phyloP scores from a whole-genome alignment of 352 stramenopile genomes.

The Thalassiosira hispida region DNA sequence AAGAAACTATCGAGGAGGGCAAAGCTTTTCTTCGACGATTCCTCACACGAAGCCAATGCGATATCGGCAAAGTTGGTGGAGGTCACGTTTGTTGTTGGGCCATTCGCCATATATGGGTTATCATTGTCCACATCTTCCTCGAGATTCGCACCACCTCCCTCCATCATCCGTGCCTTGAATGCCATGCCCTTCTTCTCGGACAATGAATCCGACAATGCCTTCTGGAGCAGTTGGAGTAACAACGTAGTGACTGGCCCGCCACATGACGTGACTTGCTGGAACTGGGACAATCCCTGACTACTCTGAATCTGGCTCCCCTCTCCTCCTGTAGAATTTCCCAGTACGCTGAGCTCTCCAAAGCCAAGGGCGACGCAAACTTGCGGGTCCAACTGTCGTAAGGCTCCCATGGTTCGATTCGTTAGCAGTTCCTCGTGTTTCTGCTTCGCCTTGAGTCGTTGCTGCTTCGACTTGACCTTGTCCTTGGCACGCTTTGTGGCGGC shows the following conservation, averaged over 20 bases:
- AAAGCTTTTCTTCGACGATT: constrained; percentile 41
- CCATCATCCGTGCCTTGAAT: constrained; percentile 32
- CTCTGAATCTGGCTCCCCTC: constrained; percentile 5
- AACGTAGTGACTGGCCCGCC: constrained; percentile 39
- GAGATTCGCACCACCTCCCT: not conserved
- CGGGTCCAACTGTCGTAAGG: constrained; percentile 49
- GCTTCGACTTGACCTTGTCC: constrained; percentile 52
- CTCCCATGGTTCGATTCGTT: constrained; percentile 25
- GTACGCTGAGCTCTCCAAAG: constrained; percentile 46
- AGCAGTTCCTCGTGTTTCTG: constrained; percentile 55
- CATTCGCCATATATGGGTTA: constrained; percentile 39
- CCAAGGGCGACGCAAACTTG: constrained; percentile 53
- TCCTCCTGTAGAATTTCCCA: constrained; percentile 1
- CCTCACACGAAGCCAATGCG: constrained; percentile 31
- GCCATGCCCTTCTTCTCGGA: constrained; percentile 33
- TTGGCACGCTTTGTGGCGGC: constrained; percentile 27
- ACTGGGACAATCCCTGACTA: constrained; percentile 30
- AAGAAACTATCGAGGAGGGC: constrained; percentile 40
- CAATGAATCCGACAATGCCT: constrained; percentile 39
- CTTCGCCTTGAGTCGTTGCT: constrained; percentile 52
- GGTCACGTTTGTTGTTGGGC: not conserved
- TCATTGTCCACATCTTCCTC: constrained; percentile 25
- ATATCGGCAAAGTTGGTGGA: constrained; percentile 12
- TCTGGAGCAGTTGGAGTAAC: constrained; percentile 46
- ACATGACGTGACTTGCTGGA: constrained; percentile 22